phyloP scores from a whole-genome alignment of 164 flowering plant species.

The Kalanchoe fedtschenkoi region DNA sequence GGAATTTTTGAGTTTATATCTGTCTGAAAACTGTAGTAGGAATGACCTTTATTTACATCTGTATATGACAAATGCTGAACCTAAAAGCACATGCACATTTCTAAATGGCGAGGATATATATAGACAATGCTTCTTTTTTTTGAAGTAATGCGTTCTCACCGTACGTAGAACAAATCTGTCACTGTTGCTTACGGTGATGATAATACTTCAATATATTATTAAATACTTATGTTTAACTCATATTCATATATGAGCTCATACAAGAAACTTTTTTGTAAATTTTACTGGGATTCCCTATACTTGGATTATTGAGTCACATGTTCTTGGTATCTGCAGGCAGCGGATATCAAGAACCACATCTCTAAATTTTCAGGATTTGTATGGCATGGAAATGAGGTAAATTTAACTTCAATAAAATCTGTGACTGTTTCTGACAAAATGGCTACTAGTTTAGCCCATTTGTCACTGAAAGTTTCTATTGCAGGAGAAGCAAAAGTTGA shows the following conservation, averaged over 20 bases:
- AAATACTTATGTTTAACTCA: background rate
- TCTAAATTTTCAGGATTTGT: slow-evolving; percentile 87
- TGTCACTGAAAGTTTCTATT: slow-evolving; percentile 1
- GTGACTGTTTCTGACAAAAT: background rate
- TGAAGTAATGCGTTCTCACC: too few species aligned
- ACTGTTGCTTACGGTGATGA: background rate
- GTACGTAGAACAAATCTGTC: too few species aligned
- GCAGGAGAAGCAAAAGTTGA: slow-evolving; percentile 72
- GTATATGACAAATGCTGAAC: too few species aligned
- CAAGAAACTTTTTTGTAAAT: background rate
- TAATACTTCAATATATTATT: background rate
- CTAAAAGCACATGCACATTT: too few species aligned
- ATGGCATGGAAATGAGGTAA: slow-evolving; percentile 87
- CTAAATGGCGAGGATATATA: too few species aligned
- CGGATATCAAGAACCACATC: slow-evolving; percentile 56
- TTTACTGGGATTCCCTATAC: background rate
- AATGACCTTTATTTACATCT: too few species aligned
- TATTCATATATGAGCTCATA: too few species aligned
- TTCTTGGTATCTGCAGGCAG: slow-evolving; percentile 42
- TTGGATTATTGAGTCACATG: background rate
- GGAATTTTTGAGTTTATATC: too few species aligned
- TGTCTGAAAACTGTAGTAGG: too few species aligned
- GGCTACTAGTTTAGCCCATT: background rate
- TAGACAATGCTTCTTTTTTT: too few species aligned
- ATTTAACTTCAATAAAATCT: background rate